Conservation (phyloP, 768 basidiomycete genomes). For the Bullera alba region DNA sequence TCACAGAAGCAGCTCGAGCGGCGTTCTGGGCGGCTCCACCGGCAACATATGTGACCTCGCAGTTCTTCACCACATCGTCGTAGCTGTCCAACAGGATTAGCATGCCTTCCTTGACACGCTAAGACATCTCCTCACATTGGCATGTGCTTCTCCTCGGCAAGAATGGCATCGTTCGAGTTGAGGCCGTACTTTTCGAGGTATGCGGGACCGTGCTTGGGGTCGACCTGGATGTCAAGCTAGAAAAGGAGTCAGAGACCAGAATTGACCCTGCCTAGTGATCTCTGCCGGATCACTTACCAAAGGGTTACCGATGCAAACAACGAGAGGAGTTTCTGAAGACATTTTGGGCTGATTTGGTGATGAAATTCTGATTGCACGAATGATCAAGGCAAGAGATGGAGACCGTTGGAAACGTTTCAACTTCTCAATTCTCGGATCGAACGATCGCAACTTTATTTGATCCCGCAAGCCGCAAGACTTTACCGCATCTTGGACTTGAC, state of each 20-base stretch:
- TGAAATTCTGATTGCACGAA: not conserved
- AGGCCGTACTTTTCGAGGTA: slow-evolving; percentile 83
- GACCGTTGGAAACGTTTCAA: slow-evolving; percentile 1
- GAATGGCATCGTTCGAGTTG: slow-evolving; percentile 90
- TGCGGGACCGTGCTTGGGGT: slow-evolving; percentile 59
- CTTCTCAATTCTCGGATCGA: too few relatives aligned
- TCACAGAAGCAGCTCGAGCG: slow-evolving; percentile 88
- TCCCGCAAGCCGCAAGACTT: too few relatives aligned
- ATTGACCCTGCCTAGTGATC: too few relatives aligned
- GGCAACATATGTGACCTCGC: slow-evolving; percentile 81
- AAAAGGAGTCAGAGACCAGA: not conserved
- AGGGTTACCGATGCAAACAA: slow-evolving; percentile 93
- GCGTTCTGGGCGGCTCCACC: slow-evolving; percentile 97
- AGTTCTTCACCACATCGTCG: slow-evolving; percentile 69
- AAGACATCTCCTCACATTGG: slow-evolving; percentile 58
- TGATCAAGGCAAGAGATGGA: not conserved
- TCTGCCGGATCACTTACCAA: slow-evolving; percentile 52
- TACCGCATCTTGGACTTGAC: too few relatives aligned
- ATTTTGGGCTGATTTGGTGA: slow-evolving; percentile 1
- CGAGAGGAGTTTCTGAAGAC: slow-evolving; percentile 44
- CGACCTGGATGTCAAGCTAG: slow-evolving; percentile 76
- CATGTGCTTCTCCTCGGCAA: slow-evolving; percentile 80
- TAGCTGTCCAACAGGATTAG: slow-evolving; percentile 62
- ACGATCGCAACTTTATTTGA: too few relatives aligned
- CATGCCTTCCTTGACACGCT: not conserved